Conservation (phyloP, 345 rosid genomes). For the Lumnitzera racemosa region DNA sequence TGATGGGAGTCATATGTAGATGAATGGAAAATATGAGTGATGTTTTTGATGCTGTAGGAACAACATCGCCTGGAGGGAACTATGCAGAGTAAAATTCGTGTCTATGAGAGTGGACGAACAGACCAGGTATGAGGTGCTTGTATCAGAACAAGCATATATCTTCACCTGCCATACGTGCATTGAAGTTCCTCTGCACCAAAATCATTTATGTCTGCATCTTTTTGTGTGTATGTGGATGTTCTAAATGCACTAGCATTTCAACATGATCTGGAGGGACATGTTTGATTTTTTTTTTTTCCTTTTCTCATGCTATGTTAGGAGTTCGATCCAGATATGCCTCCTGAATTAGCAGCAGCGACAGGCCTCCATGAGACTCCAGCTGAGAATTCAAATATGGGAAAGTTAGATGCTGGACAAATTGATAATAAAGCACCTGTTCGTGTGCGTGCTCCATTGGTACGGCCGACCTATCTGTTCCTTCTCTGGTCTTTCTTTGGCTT, state of each 20-base stretch:
- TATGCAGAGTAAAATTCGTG: slow-evolving; percentile 97
- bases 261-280: neutral
- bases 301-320: slow-evolving; percentile 39
- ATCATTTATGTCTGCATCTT: neutral
- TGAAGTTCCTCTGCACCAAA: neutral
- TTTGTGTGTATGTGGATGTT: neutral
- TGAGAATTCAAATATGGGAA: slow-evolving; percentile 49
- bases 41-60: slow-evolving; percentile 46
- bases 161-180: no score
- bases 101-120: slow-evolving; percentile 91
- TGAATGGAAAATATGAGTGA: slow-evolving; percentile 20
- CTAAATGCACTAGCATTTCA: neutral
- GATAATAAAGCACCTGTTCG: slow-evolving; percentile 59
- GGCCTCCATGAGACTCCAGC: slow-evolving; percentile 57
- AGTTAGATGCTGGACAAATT: slow-evolving; percentile 50
- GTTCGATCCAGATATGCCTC: slow-evolving; percentile 95
- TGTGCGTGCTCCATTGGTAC: slow-evolving; percentile 73
- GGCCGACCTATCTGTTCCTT: slow-evolving; percentile 20
- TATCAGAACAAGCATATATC: neutral
- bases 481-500: neutral
- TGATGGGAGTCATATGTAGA: slow-evolving; percentile 6
- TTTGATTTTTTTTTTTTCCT: neutral
- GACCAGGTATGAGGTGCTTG: slow-evolving; percentile 57
- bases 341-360: slow-evolving; percentile 95
- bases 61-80: slow-evolving; percentile 85